A percentile compares a stretch with the other conserved stretches of the same genome.
These are phyloP conservation scores for Leccinum subtestaceum DNA, from an alignment of 768 basidiomycete species.

Conservation along the genomic window DNA sequence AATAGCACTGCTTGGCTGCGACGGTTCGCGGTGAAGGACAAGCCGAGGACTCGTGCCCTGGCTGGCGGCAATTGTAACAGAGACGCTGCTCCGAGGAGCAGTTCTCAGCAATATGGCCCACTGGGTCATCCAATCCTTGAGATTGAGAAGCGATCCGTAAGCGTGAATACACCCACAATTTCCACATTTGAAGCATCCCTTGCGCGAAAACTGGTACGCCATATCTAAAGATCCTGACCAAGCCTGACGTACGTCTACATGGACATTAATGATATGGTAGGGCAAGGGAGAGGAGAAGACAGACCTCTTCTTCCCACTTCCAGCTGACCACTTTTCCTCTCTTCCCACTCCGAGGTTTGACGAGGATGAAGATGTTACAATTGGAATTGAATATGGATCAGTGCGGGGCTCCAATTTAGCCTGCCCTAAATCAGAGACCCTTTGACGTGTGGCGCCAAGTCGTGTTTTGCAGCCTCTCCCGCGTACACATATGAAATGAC, in stretches of 20 bases:
- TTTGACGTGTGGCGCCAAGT: conserved; percentile 25
- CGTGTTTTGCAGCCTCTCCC: neutral
- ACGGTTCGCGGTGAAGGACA: conserved; percentile 83
- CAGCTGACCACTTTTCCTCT: conserved; percentile 61
- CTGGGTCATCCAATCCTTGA: conserved; percentile 38
- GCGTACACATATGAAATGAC: conserved; percentile 7
- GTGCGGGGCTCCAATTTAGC: conserved; percentile 17
- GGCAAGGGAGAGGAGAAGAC: conserved; percentile 17
- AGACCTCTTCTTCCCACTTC: conserved; percentile 75
- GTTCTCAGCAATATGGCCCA: conserved; percentile 91
- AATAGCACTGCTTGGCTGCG: conserved; percentile 88
- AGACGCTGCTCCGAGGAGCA: conserved; percentile 86
- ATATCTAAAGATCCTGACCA: conserved; percentile 48
- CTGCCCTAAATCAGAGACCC: conserved; percentile 35
- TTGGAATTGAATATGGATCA: conserved; percentile 9
- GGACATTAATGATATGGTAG: conserved; percentile 16
- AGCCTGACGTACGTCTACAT: conserved; percentile 42
- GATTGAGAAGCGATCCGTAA: conserved; percentile 10
- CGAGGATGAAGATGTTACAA: conserved; percentile 47
- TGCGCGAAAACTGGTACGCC: conserved; percentile 82
- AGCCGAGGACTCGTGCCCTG: conserved; percentile 89
- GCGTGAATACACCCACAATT: conserved; percentile 58
- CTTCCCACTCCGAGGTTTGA: conserved; percentile 59
- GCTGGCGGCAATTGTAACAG: conserved; percentile 93
- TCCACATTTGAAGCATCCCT: conserved; percentile 93